Base-by-base conservation (phyloP, 2,329 filamentous ascomycete genomes). In the Stachybotrys elegans region DNA sequence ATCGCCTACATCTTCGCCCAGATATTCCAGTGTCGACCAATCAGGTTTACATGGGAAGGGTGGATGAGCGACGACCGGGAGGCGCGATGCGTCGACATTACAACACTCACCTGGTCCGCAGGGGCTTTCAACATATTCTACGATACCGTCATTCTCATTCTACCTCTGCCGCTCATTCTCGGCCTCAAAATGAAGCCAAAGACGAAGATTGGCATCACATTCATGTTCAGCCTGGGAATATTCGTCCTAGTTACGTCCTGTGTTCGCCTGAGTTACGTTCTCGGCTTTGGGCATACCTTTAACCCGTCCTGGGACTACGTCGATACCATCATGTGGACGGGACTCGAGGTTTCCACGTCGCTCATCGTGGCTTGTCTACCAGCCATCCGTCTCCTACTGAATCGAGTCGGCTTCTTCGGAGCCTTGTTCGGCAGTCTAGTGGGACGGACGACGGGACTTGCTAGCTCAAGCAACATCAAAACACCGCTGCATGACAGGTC, bases 71-170 rank as follows among this genome's bases (percentile, higher is more conserved):
- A 47, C n/a, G 35, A 37, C 19, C 47, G 21, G n/a, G 38, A 37
- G 4, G 41, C 40, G 22, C 42, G 47, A 19, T 60, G 57, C 41
- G 39, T 58, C 19, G 42, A 54, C 16, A 39, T 52, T 14, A 45
- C 51, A 20, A 22, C 40, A 9, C 61, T 74, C 12, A 63, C 67
- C 22, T 71, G 71, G 54, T 55, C 65, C 17, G 69, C 67, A 23
- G 67, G 71, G 1, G 62, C 57, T 1, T 62, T 75, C 38, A 72
- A 74, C 48, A 71, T 73, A 14, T 58, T 59, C 3, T 63, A 73
- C 19, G 75, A 76, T 49, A 45, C 66, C 23, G 63, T 64, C 51
- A 62, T 78, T 8, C 61, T 76, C 40, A 43, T 57, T 3, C 54
- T 76, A 5, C 65, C 74, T 0, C 51, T 76, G 11, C 67, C 68